Conservation (phyloP, 2,329 filamentous ascomycete genomes). For the Pseudocercospora eumusae region DNA sequence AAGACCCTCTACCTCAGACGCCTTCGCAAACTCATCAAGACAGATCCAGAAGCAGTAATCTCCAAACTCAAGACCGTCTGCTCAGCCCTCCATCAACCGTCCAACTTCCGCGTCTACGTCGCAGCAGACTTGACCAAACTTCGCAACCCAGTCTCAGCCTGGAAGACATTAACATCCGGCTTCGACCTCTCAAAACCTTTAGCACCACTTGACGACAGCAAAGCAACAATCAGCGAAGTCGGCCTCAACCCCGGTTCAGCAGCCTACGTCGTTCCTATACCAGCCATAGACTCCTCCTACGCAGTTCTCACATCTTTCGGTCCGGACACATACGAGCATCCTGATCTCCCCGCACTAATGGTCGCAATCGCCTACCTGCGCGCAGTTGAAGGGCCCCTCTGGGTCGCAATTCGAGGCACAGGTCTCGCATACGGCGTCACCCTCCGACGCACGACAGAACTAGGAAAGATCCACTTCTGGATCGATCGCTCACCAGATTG, state of each 20-base stretch:
- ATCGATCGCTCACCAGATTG: constrained; percentile 90
- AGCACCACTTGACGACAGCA: constrained; percentile 68
- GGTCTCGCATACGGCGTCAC: constrained; percentile 88
- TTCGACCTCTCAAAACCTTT: constrained; percentile 59
- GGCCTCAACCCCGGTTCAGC: constrained; percentile 74
- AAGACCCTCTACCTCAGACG: constrained; percentile 85
- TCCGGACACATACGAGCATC: constrained; percentile 72
- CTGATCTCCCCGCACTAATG: constrained; percentile 77
- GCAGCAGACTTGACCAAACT: constrained; percentile 78
- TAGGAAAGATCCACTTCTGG: constrained; percentile 77
- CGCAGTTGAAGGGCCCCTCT: constrained; percentile 88
- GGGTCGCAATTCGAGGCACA: constrained; percentile 88
- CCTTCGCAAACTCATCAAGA: constrained; percentile 75
- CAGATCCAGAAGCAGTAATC: constrained; percentile 74
- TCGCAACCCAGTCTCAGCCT: constrained; percentile 72
- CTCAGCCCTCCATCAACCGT: constrained; percentile 72
- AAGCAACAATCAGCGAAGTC: constrained; percentile 70
- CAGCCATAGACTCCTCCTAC: constrained; percentile 89
- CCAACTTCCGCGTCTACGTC: constrained; percentile 83
- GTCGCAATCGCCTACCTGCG: constrained; percentile 91
- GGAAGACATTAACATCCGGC: constrained; percentile 64
- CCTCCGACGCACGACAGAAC: constrained; percentile 75
- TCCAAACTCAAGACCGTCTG: constrained; percentile 76
- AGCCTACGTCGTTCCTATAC: constrained; percentile 82
- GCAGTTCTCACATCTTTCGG: constrained; percentile 74